Conservation (phyloP, 345 rosid genomes). For the Aethionema arabicum region DNA sequence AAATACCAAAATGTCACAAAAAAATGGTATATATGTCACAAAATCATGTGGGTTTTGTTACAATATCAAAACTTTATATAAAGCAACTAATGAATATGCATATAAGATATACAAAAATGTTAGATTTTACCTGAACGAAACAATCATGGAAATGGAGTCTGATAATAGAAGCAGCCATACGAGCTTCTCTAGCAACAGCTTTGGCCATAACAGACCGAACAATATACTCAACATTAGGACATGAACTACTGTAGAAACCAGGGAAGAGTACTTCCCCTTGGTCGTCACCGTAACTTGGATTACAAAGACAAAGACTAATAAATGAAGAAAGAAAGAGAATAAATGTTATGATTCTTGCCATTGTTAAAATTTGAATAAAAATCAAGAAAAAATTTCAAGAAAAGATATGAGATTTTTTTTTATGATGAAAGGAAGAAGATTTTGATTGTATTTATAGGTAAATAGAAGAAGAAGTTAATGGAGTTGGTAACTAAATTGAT, state of each 20-base stretch:
- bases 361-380: constrained; percentile 15
- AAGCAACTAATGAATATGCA: too few relatives aligned
- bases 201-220: constrained; percentile 55
- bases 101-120: too few relatives aligned
- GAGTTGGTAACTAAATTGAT: constrained; percentile 31
- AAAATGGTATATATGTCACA: too few relatives aligned
- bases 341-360: constrained; percentile 42
- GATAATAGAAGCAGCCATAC: constrained; percentile 79
- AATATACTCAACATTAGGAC: constrained; percentile 60
- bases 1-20: too few relatives aligned
- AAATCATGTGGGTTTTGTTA: too few relatives aligned
- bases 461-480: constrained; percentile 23
- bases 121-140: constrained; percentile 65
- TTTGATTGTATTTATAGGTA: constrained; percentile 22
- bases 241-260: constrained; percentile 62
- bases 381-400: constrained; percentile 8
- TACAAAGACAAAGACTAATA: constrained; percentile 45
- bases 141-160: constrained; percentile 88
- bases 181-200: constrained; percentile 59
- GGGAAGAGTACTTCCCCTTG: constrained; percentile 51
- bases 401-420: constrained; percentile 14
- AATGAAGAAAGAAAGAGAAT: constrained; percentile 39
- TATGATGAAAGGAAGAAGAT: constrained; percentile 21
- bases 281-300: constrained; percentile 22
- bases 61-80: too few relatives aligned